A percentile compares a stretch with the other conserved stretches of the same genome.
Conservation (phyloP, 192 early-diverging fungal species). For the Backusella luteola region DNA sequence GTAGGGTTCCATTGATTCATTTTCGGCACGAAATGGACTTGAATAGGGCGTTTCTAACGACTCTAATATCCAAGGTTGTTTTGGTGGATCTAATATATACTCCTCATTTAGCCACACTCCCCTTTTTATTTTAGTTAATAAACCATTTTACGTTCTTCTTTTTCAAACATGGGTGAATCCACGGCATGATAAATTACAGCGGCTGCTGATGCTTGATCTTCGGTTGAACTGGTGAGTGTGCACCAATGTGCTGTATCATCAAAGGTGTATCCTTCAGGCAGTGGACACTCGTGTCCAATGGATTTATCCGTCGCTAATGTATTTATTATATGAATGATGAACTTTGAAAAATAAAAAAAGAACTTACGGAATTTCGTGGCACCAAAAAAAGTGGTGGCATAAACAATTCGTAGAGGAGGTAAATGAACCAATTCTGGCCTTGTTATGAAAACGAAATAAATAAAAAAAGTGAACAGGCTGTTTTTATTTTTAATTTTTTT, state of each 20-base stretch:
- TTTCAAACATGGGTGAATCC: background rate
- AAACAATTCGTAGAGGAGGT: background rate
- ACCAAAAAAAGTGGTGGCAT: background rate
- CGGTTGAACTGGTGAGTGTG: background rate
- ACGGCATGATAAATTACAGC: constrained; percentile 17
- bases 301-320: background rate
- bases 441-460: background rate
- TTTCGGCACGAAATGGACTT: background rate
- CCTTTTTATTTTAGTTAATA: too few species aligned
- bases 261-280: constrained; percentile 15
- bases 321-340: too few species aligned
- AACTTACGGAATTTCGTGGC: background rate
- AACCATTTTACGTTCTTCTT: background rate
- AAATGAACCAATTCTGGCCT: background rate
- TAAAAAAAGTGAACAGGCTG: background rate
- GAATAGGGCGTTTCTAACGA: constrained; percentile 14
- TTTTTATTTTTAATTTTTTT: background rate
- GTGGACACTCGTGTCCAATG: constrained; percentile 4
- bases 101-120: background rate
- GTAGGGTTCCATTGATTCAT: constrained; percentile 10
- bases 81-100: background rate
- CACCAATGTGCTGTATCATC: constrained; percentile 2
- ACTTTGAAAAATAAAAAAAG: background rate
- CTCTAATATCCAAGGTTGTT: constrained; percentile 21
- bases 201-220: background rate